phyloP scores from a whole-genome alignment of 2,329 filamentous ascomycete species.

The Aspergillus sp. region DNA sequence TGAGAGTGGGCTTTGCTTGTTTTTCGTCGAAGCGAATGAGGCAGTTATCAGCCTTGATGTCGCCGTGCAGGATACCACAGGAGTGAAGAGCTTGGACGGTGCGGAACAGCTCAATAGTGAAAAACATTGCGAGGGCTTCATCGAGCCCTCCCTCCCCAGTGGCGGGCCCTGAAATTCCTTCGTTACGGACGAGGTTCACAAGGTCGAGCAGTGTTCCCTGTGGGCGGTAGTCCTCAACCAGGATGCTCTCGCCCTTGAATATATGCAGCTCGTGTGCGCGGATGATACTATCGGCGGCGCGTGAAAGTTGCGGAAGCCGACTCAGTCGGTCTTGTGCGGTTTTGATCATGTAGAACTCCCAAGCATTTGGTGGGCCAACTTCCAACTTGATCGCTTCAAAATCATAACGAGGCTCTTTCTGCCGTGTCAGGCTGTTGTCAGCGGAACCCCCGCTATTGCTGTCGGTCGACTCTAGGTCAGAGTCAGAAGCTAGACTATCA shows the following conservation, averaged over 20 bases:
- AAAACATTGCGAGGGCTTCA: conserved; percentile 91
- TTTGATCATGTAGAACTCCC: conserved; percentile 97
- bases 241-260: conserved; percentile 84
- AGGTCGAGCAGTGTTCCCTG: conserved; percentile 95
- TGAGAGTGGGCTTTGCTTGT: conserved; percentile 23
- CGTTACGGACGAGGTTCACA: conserved; percentile 78
- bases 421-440: conserved; percentile 31
- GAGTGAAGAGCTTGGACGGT: conserved; percentile 84
- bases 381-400: conserved; percentile 96
- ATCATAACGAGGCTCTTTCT: conserved; percentile 47
- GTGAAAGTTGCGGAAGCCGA: conserved; percentile 54
- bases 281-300: conserved; percentile 75
- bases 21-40: conserved; percentile 74
- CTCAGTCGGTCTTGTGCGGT: conserved; percentile 75
- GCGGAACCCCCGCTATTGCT: conserved; percentile 55
- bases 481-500: conserved; percentile 45
- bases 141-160: conserved; percentile 70
- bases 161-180: conserved; percentile 52
- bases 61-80: conserved; percentile 80
- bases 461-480: conserved; percentile 35
- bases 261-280: conserved; percentile 87
- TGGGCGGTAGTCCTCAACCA: conserved; percentile 82
- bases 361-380: conserved; percentile 72
- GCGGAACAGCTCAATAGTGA: conserved; percentile 84
- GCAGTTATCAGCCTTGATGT: conserved; percentile 94